These are phyloP conservation scores for Serpula lacrymans DNA, from an alignment of 768 basidiomycete genomes.

Conservation along the genomic window DNA sequence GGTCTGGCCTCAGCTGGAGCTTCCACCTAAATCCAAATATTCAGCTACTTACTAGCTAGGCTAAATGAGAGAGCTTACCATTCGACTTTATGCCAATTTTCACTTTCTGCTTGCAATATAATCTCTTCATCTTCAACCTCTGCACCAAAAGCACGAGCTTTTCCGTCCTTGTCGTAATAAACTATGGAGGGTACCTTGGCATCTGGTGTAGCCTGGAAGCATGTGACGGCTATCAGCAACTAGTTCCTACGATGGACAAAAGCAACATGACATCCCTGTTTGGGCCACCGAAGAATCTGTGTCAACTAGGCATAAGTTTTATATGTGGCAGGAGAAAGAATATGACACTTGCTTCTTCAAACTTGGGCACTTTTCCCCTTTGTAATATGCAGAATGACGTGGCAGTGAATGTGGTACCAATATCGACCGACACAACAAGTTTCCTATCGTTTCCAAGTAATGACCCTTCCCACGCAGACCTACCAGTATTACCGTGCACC, in stretches of 20 bases:
- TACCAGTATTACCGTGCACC: too few relatives aligned
- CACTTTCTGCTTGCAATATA: constrained; percentile 36
- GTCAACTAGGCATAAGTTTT: constrained; percentile 27
- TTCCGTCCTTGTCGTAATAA: constrained; percentile 42
- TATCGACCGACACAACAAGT: constrained; percentile 41
- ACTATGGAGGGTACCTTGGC: constrained; percentile 48
- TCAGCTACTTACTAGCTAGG: not conserved
- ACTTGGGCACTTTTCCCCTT: constrained; percentile 29
- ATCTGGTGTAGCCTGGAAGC: constrained; percentile 43
- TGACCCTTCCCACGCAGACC: too few relatives aligned
- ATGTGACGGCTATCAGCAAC: constrained; percentile 42
- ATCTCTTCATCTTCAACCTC: constrained; percentile 35
- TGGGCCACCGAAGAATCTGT: not conserved
- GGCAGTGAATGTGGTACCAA: constrained; percentile 43
- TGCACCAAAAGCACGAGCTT: constrained; percentile 39
- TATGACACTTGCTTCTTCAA: constrained; percentile 14
- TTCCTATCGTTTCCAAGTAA: too few relatives aligned
- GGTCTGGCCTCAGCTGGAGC: constrained; percentile 32
- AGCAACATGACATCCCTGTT: too few relatives aligned
- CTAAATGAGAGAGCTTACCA: constrained; percentile 25
- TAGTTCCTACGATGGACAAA: not conserved
- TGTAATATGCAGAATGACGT: constrained; percentile 34
- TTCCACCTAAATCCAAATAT: constrained; percentile 23
- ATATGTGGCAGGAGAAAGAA: constrained; percentile 13
- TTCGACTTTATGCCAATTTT: constrained; percentile 34